These are phyloP conservation scores for Anthoceros angustus DNA, from an alignment of 225 moss, liverwort and hornwort species.

Conservation along the genomic window DNA sequence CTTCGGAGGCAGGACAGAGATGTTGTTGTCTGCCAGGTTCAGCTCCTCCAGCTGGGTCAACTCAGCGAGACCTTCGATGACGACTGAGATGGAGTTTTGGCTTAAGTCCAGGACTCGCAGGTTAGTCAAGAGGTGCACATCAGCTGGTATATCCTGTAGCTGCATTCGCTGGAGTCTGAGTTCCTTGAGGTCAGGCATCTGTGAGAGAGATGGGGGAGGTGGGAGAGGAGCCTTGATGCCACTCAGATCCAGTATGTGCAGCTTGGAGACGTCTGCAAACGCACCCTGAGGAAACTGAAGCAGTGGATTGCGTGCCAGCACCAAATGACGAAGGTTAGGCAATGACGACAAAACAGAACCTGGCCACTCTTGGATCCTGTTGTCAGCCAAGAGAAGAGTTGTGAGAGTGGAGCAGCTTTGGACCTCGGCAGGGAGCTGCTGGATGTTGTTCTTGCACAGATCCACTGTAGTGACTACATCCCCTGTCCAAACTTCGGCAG, in stretches of 20 bases:
- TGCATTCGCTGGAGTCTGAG: constrained; percentile 67
- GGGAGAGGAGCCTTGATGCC: constrained; percentile 45
- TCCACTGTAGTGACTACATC: constrained; percentile 50
- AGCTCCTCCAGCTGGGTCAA: constrained; percentile 49
- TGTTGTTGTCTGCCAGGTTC: constrained; percentile 73
- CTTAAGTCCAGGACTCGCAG: constrained; percentile 64
- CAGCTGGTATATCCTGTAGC: constrained; percentile 64
- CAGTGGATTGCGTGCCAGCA: constrained; percentile 54
- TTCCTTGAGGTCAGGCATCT: constrained; percentile 58
- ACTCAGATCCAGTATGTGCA: constrained; percentile 61
- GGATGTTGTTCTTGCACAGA: constrained; percentile 58
- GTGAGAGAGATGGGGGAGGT: constrained; percentile 48
- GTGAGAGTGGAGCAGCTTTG: constrained; percentile 56
- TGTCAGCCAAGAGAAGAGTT: constrained; percentile 59
- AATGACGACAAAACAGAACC: constrained; percentile 51
- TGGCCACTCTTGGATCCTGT: constrained; percentile 74
- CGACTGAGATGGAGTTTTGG: constrained; percentile 52
- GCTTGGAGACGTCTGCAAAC: constrained; percentile 45
- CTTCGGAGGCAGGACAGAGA: constrained; percentile 59
- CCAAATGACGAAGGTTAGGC: constrained; percentile 52
- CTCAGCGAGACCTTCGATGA: constrained; percentile 35
- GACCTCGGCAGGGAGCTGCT: constrained; percentile 52
- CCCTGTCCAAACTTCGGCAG: constrained; percentile 53
- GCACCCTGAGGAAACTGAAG: constrained; percentile 56
- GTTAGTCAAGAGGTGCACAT: constrained; percentile 47